Base-by-base conservation (phyloP, 78 protist genomes). In the Dictyostelium brefeldianum region DNA sequence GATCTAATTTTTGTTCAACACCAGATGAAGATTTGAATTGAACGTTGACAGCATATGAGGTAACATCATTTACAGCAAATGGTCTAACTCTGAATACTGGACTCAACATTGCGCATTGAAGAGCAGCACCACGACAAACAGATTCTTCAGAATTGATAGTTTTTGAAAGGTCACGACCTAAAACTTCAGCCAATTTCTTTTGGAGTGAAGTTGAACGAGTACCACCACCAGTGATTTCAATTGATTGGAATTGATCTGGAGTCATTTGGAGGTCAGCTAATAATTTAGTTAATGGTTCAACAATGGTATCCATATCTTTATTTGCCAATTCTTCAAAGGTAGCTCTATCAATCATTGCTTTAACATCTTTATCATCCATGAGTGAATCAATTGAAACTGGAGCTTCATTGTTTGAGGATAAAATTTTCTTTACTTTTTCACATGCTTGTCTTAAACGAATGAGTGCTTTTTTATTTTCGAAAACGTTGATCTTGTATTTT, bases 91-190 rank as follows among this genome's bases (percentile, higher is more conserved):
- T 78, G 97, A 98, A 98, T 12, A 79, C 56, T 43, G 99, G 99
- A 20, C 92, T 67, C 75, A 98, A 78, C 91, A 96, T 96, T 73
- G 99, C 99, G 79, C 96, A 95, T 77, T 81, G 92, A 57, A 98
- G 95, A 17, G 98, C 98, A 71, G 98, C 95, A 50, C 99, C 99
- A 56, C 97, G 83, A 78, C 98, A 89, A 27, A 97, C 95, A 4
- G 97, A 80, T 94, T 98, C 99, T 57, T 97, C 98, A 48, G 81
- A 70, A 90, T 98, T 98, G 83, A 98, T 98, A 78, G 96, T 84
- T 67, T 78, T 81, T 25, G 47, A 56, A 31, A 80, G 73, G 9
- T 96, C 91, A 62, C 83, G 56, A 46, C 95, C 95, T 27, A 97
- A 41, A 50, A 62, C 4, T 25, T 89, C 94, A 9, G 18, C 25